Evolutionary conservation across 2,329 filamentous ascomycete species (phyloP).

Genomic region (Parastagonospora avenae): DNA sequence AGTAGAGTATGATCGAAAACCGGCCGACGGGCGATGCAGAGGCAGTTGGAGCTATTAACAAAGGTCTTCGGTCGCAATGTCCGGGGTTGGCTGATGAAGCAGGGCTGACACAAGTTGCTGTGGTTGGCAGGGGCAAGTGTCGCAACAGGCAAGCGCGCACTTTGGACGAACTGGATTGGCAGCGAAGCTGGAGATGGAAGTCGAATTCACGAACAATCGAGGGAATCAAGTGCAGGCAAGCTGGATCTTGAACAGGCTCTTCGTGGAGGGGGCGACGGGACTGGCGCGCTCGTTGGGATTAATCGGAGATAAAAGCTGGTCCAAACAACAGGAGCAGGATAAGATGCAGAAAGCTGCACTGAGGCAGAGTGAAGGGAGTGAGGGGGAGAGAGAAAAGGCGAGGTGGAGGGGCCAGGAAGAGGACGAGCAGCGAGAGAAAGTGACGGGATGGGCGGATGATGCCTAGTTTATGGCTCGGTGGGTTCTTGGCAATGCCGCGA

Average conservation of each 20-base stretch:
- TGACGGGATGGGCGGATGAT: constrained; percentile 50
- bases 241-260: constrained; percentile 25
- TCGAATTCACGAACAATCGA: constrained; percentile 33
- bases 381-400: constrained; percentile 50
- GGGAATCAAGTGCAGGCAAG: constrained; percentile 25
- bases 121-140: constrained; percentile 22
- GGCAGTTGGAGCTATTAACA: constrained; percentile 47
- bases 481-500: constrained; percentile 18
- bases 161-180: constrained; percentile 8
- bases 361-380: constrained; percentile 57
- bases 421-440: constrained; percentile 67
- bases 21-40: constrained; percentile 45
- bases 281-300: constrained; percentile 43
- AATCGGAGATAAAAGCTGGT: constrained; percentile 36
- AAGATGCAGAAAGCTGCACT: constrained; percentile 44
- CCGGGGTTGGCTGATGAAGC: constrained; percentile 4
- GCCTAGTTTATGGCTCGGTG: constrained; percentile 18
- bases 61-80: constrained; percentile 26
- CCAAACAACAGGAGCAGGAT: constrained; percentile 38
- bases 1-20: constrained; percentile 40
- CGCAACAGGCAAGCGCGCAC: constrained; percentile 7
- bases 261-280: constrained; percentile 40
- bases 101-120: constrained; percentile 20
- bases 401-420: constrained; percentile 38
- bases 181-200: constrained; percentile 13